A percentile compares a stretch with the other conserved stretches of the same genome.
Evolutionary conservation across 2,329 filamentous ascomycete species (phyloP).

Genomic region (Colletotrichum costaricense): DNA sequence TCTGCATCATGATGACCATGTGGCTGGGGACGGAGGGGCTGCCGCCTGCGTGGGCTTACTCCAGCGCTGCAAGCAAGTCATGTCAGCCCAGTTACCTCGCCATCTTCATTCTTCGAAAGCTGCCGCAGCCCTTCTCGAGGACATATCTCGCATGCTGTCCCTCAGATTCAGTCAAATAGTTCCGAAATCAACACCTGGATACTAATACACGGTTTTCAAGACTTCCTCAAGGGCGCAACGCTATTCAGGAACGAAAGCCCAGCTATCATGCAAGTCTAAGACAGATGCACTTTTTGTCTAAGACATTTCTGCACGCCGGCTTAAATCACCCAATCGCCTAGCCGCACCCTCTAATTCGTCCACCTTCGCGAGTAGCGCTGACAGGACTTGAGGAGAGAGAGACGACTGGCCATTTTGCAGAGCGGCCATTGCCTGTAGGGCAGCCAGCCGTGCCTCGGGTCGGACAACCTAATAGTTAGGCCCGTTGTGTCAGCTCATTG

Average conservation of each 20-base stretch:
- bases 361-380: slow-evolving; percentile 17
- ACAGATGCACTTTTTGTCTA: slow-evolving; percentile 15
- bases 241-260: slow-evolving; percentile 21
- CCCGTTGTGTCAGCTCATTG: background rate
- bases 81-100: background rate
- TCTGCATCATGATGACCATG: slow-evolving; percentile 1
- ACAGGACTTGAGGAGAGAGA: background rate
- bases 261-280: slow-evolving; percentile 26
- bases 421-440: background rate
- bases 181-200: background rate
- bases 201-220: background rate
- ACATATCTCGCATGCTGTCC: background rate
- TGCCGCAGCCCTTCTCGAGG: background rate
- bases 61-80: background rate
- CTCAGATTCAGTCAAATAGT: background rate
- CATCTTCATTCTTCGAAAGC: background rate
- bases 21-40: background rate
- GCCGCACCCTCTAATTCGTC: background rate
- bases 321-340: slow-evolving; percentile 18
- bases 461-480: background rate
- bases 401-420: background rate
- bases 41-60: background rate
- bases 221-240: background rate
- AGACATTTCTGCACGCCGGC: slow-evolving; percentile 16
- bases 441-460: slow-evolving; percentile 10